Evolutionary conservation across 73 alveolate species (phyloP).

Genomic region (Tetrahymena elliotti): DNA sequence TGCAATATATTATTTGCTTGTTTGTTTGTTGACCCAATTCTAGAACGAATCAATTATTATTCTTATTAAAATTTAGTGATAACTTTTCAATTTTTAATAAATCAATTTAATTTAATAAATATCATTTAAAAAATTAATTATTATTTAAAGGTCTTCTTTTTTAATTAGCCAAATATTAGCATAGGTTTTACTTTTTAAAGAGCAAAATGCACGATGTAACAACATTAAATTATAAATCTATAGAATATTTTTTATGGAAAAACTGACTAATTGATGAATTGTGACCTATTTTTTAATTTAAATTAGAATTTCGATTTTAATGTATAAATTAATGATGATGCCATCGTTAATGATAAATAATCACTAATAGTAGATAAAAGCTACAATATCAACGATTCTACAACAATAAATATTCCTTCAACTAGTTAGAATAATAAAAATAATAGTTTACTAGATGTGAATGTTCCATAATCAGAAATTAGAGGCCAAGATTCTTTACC

Average conservation of each 20-base stretch:
- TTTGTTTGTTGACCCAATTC: neutral
- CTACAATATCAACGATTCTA: neutral
- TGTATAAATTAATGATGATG: neutral
- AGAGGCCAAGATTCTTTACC: neutral
- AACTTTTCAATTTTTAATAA: too few species aligned
- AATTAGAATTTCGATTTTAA: neutral
- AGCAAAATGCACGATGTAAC: neutral
- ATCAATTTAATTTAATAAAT: neutral
- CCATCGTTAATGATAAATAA: neutral
- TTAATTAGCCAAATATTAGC: neutral
- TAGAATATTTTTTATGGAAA: neutral
- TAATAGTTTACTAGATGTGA: neutral
- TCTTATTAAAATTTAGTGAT: neutral
- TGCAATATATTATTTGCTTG: too few species aligned
- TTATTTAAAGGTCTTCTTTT: too few species aligned
- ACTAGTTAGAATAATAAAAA: neutral
- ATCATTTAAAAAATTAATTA: neutral
- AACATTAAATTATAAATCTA: neutral
- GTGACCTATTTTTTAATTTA: neutral
- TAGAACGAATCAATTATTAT: neutral
- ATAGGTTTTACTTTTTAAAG: neutral
- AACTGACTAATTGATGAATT: too few species aligned
- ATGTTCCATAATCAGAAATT: neutral
- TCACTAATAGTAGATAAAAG: neutral
- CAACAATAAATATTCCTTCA: neutral